Evolutionary conservation across 148 eudicot genomes (phyloP).

Genomic region (Talinum fruticosum): DNA sequence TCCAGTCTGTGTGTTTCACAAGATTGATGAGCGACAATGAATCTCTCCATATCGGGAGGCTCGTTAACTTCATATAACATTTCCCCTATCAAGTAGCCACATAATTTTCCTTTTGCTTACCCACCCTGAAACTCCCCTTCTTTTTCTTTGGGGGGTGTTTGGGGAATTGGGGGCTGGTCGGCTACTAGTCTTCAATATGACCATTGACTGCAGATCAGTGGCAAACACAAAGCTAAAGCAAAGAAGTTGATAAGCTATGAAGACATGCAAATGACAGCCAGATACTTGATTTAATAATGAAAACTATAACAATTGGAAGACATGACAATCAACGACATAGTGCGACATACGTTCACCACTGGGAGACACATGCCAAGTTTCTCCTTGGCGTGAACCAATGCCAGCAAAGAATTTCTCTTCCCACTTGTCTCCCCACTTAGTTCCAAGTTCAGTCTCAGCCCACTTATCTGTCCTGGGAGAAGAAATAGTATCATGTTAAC

Average conservation of each 20-base stretch:
- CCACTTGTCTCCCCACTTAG: slow-evolving; percentile 99
- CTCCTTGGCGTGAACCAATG: slow-evolving; percentile 97
- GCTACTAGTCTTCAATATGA: neutral
- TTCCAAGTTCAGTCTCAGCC: slow-evolving; percentile 98
- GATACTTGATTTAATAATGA: neutral
- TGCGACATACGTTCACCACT: slow-evolving; percentile 60
- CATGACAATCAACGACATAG: slow-evolving; percentile 8
- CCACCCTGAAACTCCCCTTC: neutral
- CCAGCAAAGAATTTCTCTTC: slow-evolving; percentile 92
- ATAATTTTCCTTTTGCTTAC: no score
- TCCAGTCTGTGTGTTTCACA: no score
- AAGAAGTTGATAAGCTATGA: neutral
- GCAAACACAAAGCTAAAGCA: neutral
- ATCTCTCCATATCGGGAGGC: no score
- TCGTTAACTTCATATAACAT: no score
- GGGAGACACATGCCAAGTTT: slow-evolving; percentile 97
- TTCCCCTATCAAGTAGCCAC: no score
- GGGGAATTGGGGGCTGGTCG: neutral
- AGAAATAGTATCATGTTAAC: slow-evolving; percentile 11
- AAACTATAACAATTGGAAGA: neutral
- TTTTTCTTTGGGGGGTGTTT: neutral
- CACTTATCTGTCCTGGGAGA: slow-evolving; percentile 93
- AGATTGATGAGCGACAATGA: no score
- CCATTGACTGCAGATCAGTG: neutral
- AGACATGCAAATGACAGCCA: neutral